Evolutionary conservation across 495 filamentous ascomycete species (phyloP).

Genomic region (Elasticomyces elasticus): DNA sequence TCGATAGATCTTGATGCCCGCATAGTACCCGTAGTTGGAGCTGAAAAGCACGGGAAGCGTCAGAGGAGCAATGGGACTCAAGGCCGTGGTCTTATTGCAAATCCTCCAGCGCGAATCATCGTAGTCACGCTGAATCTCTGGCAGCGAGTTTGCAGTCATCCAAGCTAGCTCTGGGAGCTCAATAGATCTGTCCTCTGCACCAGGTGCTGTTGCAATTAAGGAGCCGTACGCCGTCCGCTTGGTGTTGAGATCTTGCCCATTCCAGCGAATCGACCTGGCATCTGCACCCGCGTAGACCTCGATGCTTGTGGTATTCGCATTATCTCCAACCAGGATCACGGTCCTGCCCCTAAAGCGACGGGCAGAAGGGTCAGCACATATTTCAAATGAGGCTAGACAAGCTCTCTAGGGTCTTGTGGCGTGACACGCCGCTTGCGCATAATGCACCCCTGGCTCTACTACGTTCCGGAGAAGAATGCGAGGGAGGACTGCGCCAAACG

Average conservation of each 20-base stretch:
- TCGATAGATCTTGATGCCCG: constrained; percentile 27
- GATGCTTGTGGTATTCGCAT: constrained; percentile 18
- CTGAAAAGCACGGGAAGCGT: constrained; percentile 29
- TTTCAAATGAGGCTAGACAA: too few relatives aligned
- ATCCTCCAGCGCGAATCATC: constrained; percentile 21
- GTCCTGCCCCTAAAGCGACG: background rate
- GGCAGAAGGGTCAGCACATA: too few relatives aligned
- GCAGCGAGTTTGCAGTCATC: constrained; percentile 26
- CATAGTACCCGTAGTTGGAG: constrained; percentile 30
- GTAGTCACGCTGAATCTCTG: constrained; percentile 22
- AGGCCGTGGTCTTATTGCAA: constrained; percentile 23
- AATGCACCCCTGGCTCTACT: too few relatives aligned
- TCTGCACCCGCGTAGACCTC: constrained; percentile 23
- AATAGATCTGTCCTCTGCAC: constrained; percentile 4
- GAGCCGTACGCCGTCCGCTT: constrained; percentile 24
- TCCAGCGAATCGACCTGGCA: constrained; percentile 25
- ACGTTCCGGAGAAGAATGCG: too few relatives aligned
- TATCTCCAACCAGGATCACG: constrained; percentile 23
- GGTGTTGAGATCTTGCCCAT: constrained; percentile 19
- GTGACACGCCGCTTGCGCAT: too few relatives aligned
- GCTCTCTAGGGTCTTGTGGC: too few relatives aligned
- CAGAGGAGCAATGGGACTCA: constrained; percentile 23
- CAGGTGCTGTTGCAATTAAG: constrained; percentile 17
- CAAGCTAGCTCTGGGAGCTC: constrained; percentile 14
- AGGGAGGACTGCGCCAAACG: too few relatives aligned